phyloP scores from a whole-genome alignment of 148 eudicot species.

The Agrostemma githago region DNA sequence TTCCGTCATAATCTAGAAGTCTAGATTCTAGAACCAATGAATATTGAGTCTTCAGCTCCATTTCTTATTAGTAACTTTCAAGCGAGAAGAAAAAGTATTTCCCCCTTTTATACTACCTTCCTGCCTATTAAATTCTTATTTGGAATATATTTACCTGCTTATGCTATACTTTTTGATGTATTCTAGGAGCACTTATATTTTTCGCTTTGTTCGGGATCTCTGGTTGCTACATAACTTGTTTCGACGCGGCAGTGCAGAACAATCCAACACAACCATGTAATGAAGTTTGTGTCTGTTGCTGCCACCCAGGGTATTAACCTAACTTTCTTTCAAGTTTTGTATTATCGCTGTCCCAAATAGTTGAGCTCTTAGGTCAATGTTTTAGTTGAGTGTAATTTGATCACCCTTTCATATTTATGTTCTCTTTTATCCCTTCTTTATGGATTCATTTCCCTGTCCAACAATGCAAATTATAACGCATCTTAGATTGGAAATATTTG shows the following conservation, averaged over 20 bases:
- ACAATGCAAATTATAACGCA: not conserved
- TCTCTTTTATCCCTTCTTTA: no score
- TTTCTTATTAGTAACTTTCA: not conserved
- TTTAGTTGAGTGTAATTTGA: not conserved
- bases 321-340: not conserved
- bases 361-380: not conserved
- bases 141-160: not conserved
- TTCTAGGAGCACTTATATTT: slow-evolving; percentile 81
- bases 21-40: not conserved
- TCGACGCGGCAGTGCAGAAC: slow-evolving; percentile 82
- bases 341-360: not conserved
- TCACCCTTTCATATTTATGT: not conserved
- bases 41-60: not conserved
- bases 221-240: slow-evolving; percentile 91
- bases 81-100: not conserved
- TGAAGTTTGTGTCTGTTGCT: slow-evolving; percentile 92
- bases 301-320: slow-evolving; percentile 73
- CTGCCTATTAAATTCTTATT: not conserved
- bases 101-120: not conserved
- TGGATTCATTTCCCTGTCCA: not conserved
- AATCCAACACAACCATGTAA: slow-evolving; percentile 96
- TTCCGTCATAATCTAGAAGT: no score
- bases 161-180: slow-evolving; percentile 2
- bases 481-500: not conserved
- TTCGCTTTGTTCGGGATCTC: slow-evolving; percentile 87